phyloP scores from a whole-genome alignment of 306 rosid species.

The Begonia loranthoides region DNA sequence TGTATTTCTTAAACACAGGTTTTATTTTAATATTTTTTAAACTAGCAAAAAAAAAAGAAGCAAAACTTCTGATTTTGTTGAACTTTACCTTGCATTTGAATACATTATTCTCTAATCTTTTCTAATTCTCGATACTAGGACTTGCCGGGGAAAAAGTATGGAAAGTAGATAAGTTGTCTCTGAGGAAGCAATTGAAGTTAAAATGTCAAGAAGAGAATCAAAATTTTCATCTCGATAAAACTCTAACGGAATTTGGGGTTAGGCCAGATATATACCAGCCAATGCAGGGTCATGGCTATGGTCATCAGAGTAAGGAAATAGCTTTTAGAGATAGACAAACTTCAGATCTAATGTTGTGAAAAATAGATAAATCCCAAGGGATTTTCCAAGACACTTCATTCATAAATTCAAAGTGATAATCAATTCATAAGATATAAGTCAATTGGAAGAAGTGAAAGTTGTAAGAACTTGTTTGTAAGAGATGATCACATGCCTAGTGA shows the following conservation, averaged over 20 bases:
- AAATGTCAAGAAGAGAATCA: slow-evolving; percentile 87
- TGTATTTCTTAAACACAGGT: slow-evolving; percentile 93
- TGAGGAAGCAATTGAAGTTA: slow-evolving; percentile 82
- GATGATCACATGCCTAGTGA: too few species aligned
- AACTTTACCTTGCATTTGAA: too few species aligned
- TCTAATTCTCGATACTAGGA: slow-evolving; percentile 39
- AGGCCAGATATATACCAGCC: slow-evolving; percentile 35
- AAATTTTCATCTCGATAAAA: slow-evolving; percentile 34
- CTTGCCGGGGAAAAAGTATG: slow-evolving; percentile 49
- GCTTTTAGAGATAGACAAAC: background rate
- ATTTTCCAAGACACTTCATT: too few species aligned
- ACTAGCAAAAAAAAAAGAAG: too few species aligned
- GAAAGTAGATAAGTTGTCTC: slow-evolving; percentile 76
- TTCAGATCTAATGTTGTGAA: too few species aligned
- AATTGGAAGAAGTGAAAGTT: too few species aligned
- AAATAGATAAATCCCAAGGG: too few species aligned
- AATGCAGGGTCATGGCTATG: slow-evolving; percentile 22
- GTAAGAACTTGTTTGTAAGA: too few species aligned
- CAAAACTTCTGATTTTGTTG: too few species aligned
- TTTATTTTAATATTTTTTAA: background rate
- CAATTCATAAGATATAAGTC: too few species aligned
- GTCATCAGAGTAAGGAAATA: slow-evolving; percentile 44
- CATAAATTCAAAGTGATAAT: too few species aligned
- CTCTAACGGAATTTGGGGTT: slow-evolving; percentile 37
- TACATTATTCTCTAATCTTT: too few species aligned